These are phyloP conservation scores for Sisymbrium irio DNA, from an alignment of 345 rosid species.

Conservation along the genomic window DNA sequence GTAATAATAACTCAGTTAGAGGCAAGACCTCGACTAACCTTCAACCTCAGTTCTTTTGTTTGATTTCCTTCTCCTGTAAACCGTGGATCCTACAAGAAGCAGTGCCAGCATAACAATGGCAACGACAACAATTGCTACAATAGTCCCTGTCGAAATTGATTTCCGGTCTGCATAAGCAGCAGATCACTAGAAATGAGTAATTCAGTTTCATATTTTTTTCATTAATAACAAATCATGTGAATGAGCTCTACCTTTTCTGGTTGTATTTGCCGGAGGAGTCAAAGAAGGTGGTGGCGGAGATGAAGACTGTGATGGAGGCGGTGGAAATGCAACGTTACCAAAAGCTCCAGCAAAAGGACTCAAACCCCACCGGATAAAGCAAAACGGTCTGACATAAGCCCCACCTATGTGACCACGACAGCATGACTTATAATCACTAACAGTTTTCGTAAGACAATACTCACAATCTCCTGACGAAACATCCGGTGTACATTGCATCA, in stretches of 20 bases:
- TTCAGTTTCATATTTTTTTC: neutral
- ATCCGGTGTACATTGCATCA: slow-evolving; percentile 23
- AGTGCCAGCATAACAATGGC: neutral
- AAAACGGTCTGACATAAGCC: neutral
- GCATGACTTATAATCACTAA: slow-evolving; percentile 1
- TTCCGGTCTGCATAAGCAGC: neutral
- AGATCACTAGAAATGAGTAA: neutral
- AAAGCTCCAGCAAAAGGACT: slow-evolving; percentile 21
- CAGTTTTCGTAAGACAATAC: neutral
- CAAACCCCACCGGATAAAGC: slow-evolving; percentile 25
- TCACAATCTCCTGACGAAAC: neutral
- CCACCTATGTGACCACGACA: neutral
- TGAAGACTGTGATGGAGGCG: neutral
- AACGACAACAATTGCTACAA: neutral
- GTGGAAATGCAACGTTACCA: neutral
- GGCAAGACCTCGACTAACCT: neutral
- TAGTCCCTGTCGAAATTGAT: neutral
- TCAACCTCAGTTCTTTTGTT: neutral
- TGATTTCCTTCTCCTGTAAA: neutral
- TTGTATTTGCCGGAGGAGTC: neutral
- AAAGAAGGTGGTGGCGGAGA: slow-evolving; percentile 1
- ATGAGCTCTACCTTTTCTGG: slow-evolving; percentile 22
- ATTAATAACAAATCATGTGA: neutral
- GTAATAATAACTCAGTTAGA: too few relatives aligned
- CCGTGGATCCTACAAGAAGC: neutral